Conservation (phyloP, 1,284 basidiomycete genomes). For the Schizophyllum amplum region DNA sequence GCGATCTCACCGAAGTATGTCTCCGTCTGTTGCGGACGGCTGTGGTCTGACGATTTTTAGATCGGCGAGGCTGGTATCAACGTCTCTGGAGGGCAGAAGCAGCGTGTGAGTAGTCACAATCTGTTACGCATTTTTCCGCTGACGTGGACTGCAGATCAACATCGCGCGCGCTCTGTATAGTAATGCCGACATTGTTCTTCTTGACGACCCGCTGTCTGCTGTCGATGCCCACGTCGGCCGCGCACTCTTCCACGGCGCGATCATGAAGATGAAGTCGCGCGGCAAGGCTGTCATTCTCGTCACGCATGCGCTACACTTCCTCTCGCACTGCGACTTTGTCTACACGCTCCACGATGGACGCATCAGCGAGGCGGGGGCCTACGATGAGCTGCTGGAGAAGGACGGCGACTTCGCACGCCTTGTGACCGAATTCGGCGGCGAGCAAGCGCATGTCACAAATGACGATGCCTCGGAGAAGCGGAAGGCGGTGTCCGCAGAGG, state of each 20-base stretch:
- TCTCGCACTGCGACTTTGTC: slow-evolving; percentile 59
- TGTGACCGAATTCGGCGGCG: slow-evolving; percentile 55
- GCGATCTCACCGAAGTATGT: slow-evolving; percentile 63
- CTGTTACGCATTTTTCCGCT: not conserved
- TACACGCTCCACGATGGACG: slow-evolving; percentile 52
- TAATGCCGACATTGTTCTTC: slow-evolving; percentile 59
- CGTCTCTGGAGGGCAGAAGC: slow-evolving; percentile 46
- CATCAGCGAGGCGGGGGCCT: slow-evolving; percentile 62
- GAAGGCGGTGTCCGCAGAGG: slow-evolving; percentile 16
- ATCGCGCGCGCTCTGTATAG: slow-evolving; percentile 70
- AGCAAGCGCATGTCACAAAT: slow-evolving; percentile 34
- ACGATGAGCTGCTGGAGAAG: slow-evolving; percentile 41
- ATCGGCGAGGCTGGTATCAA: slow-evolving; percentile 65
- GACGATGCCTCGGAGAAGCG: slow-evolving; percentile 23
- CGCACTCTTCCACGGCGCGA: slow-evolving; percentile 60
- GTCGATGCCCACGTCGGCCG: slow-evolving; percentile 70
- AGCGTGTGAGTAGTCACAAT: slow-evolving; percentile 31
- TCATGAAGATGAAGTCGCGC: slow-evolving; percentile 43
- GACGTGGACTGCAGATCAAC: slow-evolving; percentile 38
- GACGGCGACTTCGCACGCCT: slow-evolving; percentile 56
- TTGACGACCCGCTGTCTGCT: slow-evolving; percentile 73
- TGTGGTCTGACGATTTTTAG: slow-evolving; percentile 18
- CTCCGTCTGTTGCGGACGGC: not conserved
- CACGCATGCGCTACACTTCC: slow-evolving; percentile 69
- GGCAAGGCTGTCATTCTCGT: slow-evolving; percentile 66